Conservation (phyloP, 1,284 basidiomycete genomes). For the Cutaneotrichosporon spelunceum region DNA sequence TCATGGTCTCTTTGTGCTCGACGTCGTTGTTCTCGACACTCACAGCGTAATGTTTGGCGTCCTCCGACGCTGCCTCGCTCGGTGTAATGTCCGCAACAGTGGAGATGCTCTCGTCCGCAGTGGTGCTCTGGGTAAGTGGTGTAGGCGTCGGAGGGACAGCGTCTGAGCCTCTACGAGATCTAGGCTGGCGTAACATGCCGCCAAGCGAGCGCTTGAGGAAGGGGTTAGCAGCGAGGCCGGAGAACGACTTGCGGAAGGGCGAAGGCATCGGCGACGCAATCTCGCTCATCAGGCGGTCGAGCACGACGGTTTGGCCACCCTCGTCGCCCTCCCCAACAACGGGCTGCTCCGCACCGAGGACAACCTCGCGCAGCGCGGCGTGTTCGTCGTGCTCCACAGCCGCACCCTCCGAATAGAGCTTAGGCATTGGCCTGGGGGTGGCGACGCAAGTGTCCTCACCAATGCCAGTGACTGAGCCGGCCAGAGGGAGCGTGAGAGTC, state of each 20-base stretch:
- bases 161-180: not conserved
- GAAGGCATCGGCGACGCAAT: conserved; percentile 3
- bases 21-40: not conserved
- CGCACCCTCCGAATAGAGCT: not conserved
- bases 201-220: conserved; percentile 22
- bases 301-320: not conserved
- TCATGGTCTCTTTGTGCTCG: not conserved
- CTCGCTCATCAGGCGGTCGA: conserved; percentile 4
- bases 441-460: not conserved
- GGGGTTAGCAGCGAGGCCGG: conserved; percentile 5
- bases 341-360: not conserved
- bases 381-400: not conserved
- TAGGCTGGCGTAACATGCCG: conserved; percentile 1
- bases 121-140: conserved; percentile 1
- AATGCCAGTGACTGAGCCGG: not conserved
- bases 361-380: not conserved
- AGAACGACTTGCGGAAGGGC: conserved; percentile 3
- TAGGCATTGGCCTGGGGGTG: not conserved
- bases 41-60: not conserved
- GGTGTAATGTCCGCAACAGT: not conserved
- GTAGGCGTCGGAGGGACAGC: not conserved
- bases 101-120: not conserved
- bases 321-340: not conserved
- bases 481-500: not conserved
- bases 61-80: not conserved